These are phyloP conservation scores for Wickerhamiella pararugosa DNA, from an alignment of 1,139 yeast genomes.

Conservation along the genomic window DNA sequence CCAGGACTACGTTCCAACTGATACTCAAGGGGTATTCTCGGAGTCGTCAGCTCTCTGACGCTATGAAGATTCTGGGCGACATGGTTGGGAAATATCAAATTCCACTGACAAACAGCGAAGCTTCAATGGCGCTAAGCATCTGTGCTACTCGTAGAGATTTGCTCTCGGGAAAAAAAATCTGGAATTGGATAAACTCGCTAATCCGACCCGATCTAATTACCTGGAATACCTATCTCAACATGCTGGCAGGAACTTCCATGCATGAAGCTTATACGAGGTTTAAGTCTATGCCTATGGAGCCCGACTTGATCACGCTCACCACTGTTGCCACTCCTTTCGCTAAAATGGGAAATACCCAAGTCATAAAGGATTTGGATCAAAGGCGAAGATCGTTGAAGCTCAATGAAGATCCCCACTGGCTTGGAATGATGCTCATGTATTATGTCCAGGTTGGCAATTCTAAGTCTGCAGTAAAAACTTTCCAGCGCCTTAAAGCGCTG, in stretches of 20 bases:
- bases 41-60: constrained; percentile 19
- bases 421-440: constrained; percentile 16
- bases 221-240: constrained; percentile 19
- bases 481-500: constrained; percentile 13
- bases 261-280: constrained; percentile 15
- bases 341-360: constrained; percentile 8
- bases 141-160: constrained; percentile 22
- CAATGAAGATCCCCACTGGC: constrained; percentile 18
- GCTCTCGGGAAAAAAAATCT: constrained; percentile 19
- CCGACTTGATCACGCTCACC: constrained; percentile 18
- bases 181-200: constrained; percentile 18
- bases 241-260: constrained; percentile 15
- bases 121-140: constrained; percentile 20
- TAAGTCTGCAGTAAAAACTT: constrained; percentile 13
- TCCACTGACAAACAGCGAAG: constrained; percentile 16
- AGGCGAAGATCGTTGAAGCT: constrained; percentile 10
- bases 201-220: constrained; percentile 18
- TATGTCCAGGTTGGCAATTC: constrained; percentile 12
- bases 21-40: constrained; percentile 21
- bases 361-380: constrained; percentile 5
- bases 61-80: constrained; percentile 20
- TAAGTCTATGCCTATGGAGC: constrained; percentile 14
- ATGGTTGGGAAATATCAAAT: constrained; percentile 17
- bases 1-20: constrained; percentile 17
- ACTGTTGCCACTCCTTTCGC: constrained; percentile 16